Evolutionary conservation across 2,329 filamentous ascomycete species (phyloP).

Genomic region (Fusarium verticillioides): DNA sequence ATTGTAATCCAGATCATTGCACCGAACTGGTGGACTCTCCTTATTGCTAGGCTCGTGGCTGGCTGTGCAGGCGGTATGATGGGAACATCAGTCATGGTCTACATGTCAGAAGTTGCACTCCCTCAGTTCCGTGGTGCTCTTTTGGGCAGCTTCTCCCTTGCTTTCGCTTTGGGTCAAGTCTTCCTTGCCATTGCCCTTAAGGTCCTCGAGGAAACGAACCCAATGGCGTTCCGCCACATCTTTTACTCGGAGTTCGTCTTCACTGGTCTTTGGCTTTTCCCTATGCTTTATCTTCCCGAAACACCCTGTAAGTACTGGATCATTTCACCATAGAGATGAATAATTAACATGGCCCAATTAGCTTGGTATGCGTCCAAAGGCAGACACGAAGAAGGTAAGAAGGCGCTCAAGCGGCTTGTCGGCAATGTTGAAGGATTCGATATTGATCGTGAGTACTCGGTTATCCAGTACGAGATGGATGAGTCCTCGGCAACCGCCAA

Average conservation of each 20-base stretch:
- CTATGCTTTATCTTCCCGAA: background rate
- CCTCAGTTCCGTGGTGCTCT: conserved; percentile 11
- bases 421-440: background rate
- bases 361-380: background rate
- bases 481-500: background rate
- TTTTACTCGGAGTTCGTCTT: background rate
- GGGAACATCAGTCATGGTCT: conserved; percentile 23
- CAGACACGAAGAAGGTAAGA: background rate
- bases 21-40: background rate
- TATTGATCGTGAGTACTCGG: background rate
- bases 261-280: background rate
- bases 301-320: background rate
- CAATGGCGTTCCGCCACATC: background rate
- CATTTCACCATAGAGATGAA: background rate
- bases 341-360: background rate
- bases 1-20: background rate
- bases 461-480: background rate
- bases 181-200: background rate
- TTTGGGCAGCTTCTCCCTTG: conserved; percentile 9
- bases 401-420: background rate
- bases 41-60: conserved; percentile 14
- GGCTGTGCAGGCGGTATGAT: conserved; percentile 20
- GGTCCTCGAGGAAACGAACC: background rate
- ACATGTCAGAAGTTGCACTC: conserved; percentile 20
- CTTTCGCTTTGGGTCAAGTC: background rate